Conservation (phyloP, 257 asterid genomes). For the Paraleonurus japonicus region DNA sequence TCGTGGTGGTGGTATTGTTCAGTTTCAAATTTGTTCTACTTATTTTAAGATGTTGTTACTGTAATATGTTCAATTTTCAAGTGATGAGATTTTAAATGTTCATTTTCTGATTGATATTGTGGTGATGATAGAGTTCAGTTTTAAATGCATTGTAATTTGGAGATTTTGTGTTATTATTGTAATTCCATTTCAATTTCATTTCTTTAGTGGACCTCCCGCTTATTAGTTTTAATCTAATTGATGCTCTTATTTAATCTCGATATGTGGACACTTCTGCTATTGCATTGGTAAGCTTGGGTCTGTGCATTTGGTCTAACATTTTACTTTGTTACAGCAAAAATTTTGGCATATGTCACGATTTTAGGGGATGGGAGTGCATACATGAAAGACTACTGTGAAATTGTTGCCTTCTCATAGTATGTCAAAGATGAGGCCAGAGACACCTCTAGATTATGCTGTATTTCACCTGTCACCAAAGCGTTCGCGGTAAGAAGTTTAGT, state of each 20-base stretch:
- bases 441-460: constrained; percentile 79
- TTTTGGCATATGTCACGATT: not conserved
- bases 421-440: constrained; percentile 61
- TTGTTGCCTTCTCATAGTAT: constrained; percentile 21
- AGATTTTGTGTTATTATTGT: constrained; percentile 1
- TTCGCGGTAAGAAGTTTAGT: constrained; percentile 51
- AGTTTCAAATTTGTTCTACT: constrained; percentile 5
- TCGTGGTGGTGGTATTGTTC: not conserved
- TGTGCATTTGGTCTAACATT: not conserved
- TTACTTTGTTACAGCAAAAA: not conserved
- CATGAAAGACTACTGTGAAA: constrained; percentile 33
- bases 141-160: not conserved
- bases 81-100: not conserved
- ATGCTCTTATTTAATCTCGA: no score
- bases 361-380: constrained; percentile 29
- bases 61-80: not conserved
- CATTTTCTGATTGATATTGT: constrained; percentile 19
- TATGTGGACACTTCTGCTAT: not conserved
- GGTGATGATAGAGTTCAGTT: not conserved
- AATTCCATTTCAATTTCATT: constrained; percentile 1
- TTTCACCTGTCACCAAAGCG: constrained; percentile 88
- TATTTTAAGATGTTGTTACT: not conserved
- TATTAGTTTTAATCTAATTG: constrained; percentile 11
- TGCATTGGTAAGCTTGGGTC: constrained; percentile 7
- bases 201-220: constrained; percentile 23